Evolutionary conservation across 2,329 filamentous ascomycete genomes (phyloP), one percentile per base, ranked within the genome.

Genomic region (Phoma herbarum): DNA sequence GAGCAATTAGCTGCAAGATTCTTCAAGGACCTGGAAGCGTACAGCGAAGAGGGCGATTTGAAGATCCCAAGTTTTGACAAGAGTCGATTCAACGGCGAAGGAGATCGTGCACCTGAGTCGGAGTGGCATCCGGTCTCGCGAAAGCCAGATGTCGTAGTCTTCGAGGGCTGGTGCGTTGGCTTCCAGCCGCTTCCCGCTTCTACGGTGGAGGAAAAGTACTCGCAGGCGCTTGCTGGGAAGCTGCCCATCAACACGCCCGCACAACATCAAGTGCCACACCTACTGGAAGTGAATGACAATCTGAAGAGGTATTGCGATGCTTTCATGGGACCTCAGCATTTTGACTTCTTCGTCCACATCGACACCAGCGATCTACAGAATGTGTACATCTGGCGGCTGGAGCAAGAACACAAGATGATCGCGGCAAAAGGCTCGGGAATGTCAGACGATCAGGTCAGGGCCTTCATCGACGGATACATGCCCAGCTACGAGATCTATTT

Each of bases 141-240:
- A 2, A 80, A 76, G n/a, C 78, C 86, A 2, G 82, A 84, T 50
- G 86, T 94, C 7, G 84, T 97, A 22, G 86, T 97, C 50, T 88
- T 97, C 63, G 93, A 97, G 76, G 93, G 93, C 18, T 97, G 93
- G 93, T 95, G 90, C 75, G 87, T 96, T 12, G 93, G 92, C 2
- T 97, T 97, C 78, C 86, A 88, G 6, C 77, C 89, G 0, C 76
- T 93, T 12, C 68, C 79, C n/a, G 81, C 84, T 5, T 74, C 86
- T 4, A 81, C 83, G 26, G 74, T 87, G 3, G 82, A 82, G 66
- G 80, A 81, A 71, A 84, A 83, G 60, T 86, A 85, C 75, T 77
- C 80, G 48, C 75, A 85, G 74, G 73, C 86, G 75, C 31, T 81
- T 83, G 43, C 85, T 75, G 47, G 81, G 82, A 53, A 79, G 75